Conservation (phyloP, 148 eudicot species). For the Dysphania ambrosioides region DNA sequence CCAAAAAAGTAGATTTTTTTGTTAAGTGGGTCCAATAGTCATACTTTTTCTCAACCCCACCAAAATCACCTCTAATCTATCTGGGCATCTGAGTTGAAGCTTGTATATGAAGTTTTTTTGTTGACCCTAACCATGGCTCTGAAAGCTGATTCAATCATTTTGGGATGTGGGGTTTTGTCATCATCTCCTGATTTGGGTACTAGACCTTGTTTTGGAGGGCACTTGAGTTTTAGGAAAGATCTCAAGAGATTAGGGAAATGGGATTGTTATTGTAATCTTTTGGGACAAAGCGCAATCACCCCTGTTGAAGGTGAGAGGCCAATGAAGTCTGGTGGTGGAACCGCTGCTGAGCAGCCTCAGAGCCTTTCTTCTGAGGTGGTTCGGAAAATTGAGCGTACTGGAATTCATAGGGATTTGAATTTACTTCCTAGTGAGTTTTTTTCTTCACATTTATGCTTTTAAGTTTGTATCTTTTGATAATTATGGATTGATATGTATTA, state of each 20-base stretch:
- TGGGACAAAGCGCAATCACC: conserved; percentile 33
- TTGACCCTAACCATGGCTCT: conserved; percentile 34
- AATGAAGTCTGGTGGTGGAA: conserved; percentile 20
- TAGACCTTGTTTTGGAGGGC: conserved; percentile 16
- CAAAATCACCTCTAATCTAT: conserved; percentile 17
- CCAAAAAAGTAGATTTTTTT: no score
- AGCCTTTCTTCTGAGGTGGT: conserved; percentile 20
- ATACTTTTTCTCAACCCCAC: conserved; percentile 24
- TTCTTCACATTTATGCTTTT: conserved; percentile 4
- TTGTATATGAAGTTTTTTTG: conserved; percentile 4
- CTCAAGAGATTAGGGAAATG: conserved; percentile 29
- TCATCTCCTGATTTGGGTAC: conserved; percentile 34
- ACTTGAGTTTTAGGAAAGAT: conserved; percentile 33
- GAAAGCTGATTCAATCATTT: conserved; percentile 33
- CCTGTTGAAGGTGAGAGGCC: conserved; percentile 47
- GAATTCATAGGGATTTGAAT: conserved; percentile 42
- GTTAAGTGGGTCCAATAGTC: no score
- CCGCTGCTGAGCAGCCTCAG: conserved; percentile 9
- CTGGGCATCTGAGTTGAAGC: conserved; percentile 17
- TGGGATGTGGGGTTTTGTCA: conserved; percentile 33
- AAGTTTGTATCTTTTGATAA: neutral
- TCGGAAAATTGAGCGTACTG: conserved; percentile 24
- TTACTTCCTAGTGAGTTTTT: conserved; percentile 53
- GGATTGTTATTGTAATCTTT: conserved; percentile 31
- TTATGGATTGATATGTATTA: neutral